phyloP scores from a whole-genome alignment of 2,329 filamentous ascomycete species.

The Arthroderma uncinatum region DNA sequence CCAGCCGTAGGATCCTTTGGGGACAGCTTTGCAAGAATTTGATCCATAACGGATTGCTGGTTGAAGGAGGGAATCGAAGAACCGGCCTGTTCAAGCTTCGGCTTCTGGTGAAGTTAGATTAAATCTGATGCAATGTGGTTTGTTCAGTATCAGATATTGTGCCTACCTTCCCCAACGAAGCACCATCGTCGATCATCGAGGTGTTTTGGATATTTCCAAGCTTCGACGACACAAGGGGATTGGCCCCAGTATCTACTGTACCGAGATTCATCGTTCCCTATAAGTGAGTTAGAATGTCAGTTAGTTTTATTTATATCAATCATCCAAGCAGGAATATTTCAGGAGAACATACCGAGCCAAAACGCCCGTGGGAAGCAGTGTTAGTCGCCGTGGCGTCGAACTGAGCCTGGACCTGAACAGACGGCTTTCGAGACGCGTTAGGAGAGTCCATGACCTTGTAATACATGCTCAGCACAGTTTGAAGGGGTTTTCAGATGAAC shows the following conservation, averaged over 20 bases:
- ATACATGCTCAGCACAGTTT: conserved; percentile 20
- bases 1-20: conserved; percentile 23
- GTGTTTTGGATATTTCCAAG: conserved; percentile 25
- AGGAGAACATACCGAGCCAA: conserved; percentile 18
- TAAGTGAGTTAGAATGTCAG: neutral
- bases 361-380: conserved; percentile 18
- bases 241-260: conserved; percentile 20
- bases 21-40: conserved; percentile 38
- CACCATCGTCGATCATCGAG: conserved; percentile 16
- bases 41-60: conserved; percentile 49
- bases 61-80: neutral
- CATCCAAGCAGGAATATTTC: neutral
- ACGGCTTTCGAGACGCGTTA: conserved; percentile 19
- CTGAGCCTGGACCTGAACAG: conserved; percentile 15
- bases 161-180: conserved; percentile 28
- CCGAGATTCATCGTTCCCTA: conserved; percentile 18
- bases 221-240: conserved; percentile 26
- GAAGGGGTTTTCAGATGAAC: neutral
- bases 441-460: conserved; percentile 20
- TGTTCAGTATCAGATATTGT: neutral
- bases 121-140: conserved; percentile 18
- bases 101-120: conserved; percentile 32
- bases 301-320: no score
- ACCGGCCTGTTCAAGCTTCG: conserved; percentile 34
- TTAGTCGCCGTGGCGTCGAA: conserved; percentile 15